Base-by-base conservation (phyloP, 108 stramenopile species). In the Skeletonema potamos region DNA sequence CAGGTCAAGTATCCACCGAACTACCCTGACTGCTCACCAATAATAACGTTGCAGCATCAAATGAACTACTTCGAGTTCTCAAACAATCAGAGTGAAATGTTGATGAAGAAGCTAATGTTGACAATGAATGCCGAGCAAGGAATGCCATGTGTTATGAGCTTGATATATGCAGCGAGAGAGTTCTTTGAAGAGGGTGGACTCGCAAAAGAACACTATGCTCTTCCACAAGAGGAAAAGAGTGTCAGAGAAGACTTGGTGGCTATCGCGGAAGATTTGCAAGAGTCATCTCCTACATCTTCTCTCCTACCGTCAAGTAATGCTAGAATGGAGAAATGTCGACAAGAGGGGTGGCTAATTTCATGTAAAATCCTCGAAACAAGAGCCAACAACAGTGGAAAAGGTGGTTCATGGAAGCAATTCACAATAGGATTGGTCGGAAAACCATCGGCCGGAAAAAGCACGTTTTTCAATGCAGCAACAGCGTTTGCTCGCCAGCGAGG, bases 381-480 rank as follows among this genome's bases (percentile, higher is more conserved):
- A 37, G 46, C 56, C 22, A 54, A 70, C 62, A 57, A 81, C 44
- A 59, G 32, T 33, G 73, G 62, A 1, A 63, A 65, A 39, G 78
- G 82, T 17, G 82, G 80, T 1, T 70, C 71, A n/a, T 79, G 68
- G 58, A 65, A 27, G 57, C 36, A 44, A 28, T 60, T 58, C 69
- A 70, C 54, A 36, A 34, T 71, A 32, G 93, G 93, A 7, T 74
- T 95, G 11, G 88, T 95, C 3, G 93, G 93, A 2, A 95, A 95
- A 67, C 93, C 93, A 12, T 86, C 85, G 20, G 91, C 93, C 0
- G 83, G 84, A 26, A 97, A 97, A 67, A 85, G 83, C 11, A 97
- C 96, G 0, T 92, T 97, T 51, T 97, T 95, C 84, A 94, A 94
- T 77, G 91, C 92, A 37, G 87, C 90, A 3, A 91, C 91, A 8